Conservation (phyloP, 495 filamentous ascomycete species). For the Neohortaea acidophila region DNA sequence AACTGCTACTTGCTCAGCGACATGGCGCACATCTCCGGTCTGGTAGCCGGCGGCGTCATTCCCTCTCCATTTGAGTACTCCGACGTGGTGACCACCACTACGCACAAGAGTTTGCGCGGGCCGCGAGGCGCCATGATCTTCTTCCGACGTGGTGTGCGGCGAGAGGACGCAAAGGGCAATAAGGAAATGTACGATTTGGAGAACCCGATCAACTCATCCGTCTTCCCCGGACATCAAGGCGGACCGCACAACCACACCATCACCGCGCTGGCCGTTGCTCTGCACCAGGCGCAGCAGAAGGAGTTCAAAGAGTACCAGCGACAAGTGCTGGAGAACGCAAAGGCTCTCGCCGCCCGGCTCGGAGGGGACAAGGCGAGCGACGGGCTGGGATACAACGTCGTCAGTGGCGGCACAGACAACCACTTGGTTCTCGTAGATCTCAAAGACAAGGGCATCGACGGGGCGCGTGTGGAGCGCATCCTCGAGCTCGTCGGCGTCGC, state of each 20-base stretch:
- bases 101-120: slow-evolving; percentile 97
- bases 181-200: slow-evolving; percentile 91
- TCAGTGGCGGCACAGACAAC: slow-evolving; percentile 91
- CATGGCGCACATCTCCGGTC: slow-evolving; percentile 97
- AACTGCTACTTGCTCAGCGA: slow-evolving; percentile 71
- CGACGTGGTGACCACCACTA: slow-evolving; percentile 97
- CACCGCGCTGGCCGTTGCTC: slow-evolving; percentile 88
- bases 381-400: slow-evolving; percentile 72
- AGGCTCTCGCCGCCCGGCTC: slow-evolving; percentile 53
- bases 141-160: slow-evolving; percentile 90
- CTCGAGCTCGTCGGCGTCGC: slow-evolving; percentile 97
- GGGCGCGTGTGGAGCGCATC: slow-evolving; percentile 90
- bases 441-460: slow-evolving; percentile 63
- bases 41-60: slow-evolving; percentile 86
- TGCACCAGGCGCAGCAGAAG: slow-evolving; percentile 83
- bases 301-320: slow-evolving; percentile 96
- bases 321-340: slow-evolving; percentile 83
- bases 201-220: slow-evolving; percentile 93
- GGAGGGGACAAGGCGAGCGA: slow-evolving; percentile 47
- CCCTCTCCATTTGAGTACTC: slow-evolving; percentile 86
- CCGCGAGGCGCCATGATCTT: slow-evolving; percentile 99
- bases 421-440: slow-evolving; percentile 97
- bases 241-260: slow-evolving; percentile 99
- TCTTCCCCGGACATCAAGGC: slow-evolving; percentile 98
- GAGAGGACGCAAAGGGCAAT: slow-evolving; percentile 61